phyloP scores from a whole-genome alignment of 768 basidiomycete species.

The Lactifluus subvellereus region DNA sequence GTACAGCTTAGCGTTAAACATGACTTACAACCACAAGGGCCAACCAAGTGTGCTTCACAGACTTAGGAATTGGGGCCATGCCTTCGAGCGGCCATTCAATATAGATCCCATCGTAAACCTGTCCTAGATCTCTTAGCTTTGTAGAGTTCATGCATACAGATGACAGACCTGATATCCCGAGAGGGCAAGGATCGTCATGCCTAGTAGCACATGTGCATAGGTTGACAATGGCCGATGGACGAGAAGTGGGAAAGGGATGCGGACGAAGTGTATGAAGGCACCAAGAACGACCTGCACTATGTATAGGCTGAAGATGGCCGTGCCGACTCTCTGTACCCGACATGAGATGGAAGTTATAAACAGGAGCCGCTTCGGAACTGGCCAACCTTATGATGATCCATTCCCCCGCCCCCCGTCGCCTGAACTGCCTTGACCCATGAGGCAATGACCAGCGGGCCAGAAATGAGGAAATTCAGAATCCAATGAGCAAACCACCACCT shows the following conservation, averaged over 20 bases:
- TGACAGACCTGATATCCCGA: constrained; percentile 22
- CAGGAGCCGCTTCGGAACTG: too few relatives aligned
- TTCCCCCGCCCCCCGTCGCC: background rate
- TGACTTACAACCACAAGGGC: constrained; percentile 24
- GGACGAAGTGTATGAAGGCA: constrained; percentile 24
- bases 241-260: constrained; percentile 23
- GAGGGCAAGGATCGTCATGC: constrained; percentile 27
- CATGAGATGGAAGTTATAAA: background rate
- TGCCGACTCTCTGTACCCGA: constrained; percentile 24
- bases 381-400: constrained; percentile 26
- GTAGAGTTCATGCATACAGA: background rate
- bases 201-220: constrained; percentile 28
- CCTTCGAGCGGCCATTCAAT: background rate
- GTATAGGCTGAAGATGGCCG: constrained; percentile 28
- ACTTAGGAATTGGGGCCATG: constrained; percentile 12
- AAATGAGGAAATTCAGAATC: constrained; percentile 26
- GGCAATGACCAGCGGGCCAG: constrained; percentile 28
- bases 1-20: background rate
- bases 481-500: constrained; percentile 29
- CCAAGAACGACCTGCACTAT: constrained; percentile 21
- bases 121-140: background rate
- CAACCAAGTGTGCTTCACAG: constrained; percentile 23
- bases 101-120: constrained; percentile 7
- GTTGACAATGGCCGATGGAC: constrained; percentile 27
- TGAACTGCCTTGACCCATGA: constrained; percentile 23